Evolutionary conservation across 495 filamentous ascomycete genomes (phyloP).

Genomic region (Lepraria neglecta): DNA sequence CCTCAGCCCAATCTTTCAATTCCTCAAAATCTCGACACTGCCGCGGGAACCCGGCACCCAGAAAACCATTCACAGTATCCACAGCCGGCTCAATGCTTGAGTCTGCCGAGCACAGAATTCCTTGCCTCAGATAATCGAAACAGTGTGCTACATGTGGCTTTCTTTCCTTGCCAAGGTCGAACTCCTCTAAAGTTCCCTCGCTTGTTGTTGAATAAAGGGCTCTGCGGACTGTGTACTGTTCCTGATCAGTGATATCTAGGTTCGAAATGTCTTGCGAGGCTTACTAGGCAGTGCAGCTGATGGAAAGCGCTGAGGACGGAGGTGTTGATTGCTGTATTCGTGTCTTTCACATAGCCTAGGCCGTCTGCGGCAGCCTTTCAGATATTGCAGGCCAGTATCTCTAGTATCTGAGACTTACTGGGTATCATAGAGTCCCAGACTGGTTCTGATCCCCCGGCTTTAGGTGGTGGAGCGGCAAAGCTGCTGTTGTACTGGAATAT

Average conservation of each 20-base stretch:
- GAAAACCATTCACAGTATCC: conserved; percentile 17
- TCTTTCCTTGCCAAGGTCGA: conserved; percentile 26
- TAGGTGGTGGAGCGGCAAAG: conserved; percentile 13
- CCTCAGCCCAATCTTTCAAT: conserved; percentile 21
- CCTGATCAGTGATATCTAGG: background rate
- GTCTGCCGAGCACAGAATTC: conserved; percentile 25
- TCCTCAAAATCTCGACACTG: conserved; percentile 23
- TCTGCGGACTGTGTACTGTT: conserved; percentile 24
- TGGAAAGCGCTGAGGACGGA: conserved; percentile 27
- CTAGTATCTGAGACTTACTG: conserved; percentile 15
- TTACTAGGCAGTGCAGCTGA: conserved; percentile 27
- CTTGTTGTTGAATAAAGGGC: conserved; percentile 23
- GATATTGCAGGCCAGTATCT: background rate
- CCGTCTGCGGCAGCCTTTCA: conserved; percentile 19
- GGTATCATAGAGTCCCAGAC: conserved; percentile 28
- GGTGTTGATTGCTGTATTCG: conserved; percentile 6
- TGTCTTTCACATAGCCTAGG: conserved; percentile 25
- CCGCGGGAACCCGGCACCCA: conserved; percentile 19
- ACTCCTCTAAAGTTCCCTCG: conserved; percentile 17
- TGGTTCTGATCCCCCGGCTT: conserved; percentile 18
- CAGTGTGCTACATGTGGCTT: conserved; percentile 22
- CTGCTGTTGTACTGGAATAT: conserved; percentile 12
- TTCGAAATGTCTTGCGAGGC: background rate
- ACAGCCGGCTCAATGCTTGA: conserved; percentile 24
- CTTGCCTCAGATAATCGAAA: conserved; percentile 28